Evolutionary conservation across 305 asterid species (phyloP), one percentile per base, ranked within the genome.

Genomic region (Fraxinus sp.): DNA sequence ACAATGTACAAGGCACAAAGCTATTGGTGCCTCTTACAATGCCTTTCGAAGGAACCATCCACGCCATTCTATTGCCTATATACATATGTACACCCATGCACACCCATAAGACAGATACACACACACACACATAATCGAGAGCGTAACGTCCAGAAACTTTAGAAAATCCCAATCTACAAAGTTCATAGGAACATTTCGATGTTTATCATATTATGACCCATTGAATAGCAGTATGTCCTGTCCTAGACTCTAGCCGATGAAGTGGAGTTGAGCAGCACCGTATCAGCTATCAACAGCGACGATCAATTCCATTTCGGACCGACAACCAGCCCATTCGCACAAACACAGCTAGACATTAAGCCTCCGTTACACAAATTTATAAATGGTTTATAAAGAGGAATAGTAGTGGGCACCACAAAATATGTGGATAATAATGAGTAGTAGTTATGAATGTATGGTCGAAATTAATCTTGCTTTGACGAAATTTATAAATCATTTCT

Each of bases 141-240:
- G 36, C 36, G 0, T 66, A 28, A 77, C 41, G 28, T 79, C 79
- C 20, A 64, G 64, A 83, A 49, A 76, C 41, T n/a, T 10, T 14
- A 39, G 30, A 37, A 44, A 79, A 79, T 20, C 18, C 77, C 76
- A 81, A 20, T 13, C 9, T 33, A 77, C 41, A 30, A 46, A 81
- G 76, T 57, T 20, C 76, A 33, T 13, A 74, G 22, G 76, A 59
- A 55, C 52, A 14, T 46, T 44, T 4, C 46, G 3, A 5, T 33
- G n/a, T 14, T 16, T 30, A 71, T 33, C 41, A 16, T 14, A 28
- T 32, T 71, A 71, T 37, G n/a, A 7, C 26, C 76, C 76, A 28
- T 14, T 7, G 26, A 72, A 70, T 70, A 70, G 22, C 24, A 32
- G 76, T 41, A 33, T 33, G 26, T 72, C 46, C 49, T 35, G 26